Conservation (phyloP, 306 rosid species). For the Crataegus laevigata region DNA sequence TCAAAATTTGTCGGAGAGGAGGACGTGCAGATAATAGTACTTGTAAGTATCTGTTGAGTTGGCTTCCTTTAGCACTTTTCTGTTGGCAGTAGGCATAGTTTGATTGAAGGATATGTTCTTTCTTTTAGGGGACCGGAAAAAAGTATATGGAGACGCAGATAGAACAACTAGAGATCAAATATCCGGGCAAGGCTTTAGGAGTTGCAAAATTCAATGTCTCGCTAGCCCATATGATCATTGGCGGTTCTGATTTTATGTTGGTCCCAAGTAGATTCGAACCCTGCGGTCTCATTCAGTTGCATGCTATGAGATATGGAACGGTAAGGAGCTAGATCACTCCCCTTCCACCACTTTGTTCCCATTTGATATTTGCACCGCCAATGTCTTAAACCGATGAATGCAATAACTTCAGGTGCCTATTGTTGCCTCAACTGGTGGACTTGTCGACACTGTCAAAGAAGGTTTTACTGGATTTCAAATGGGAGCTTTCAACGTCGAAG, state of each 20-base stretch:
- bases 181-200: conserved; percentile 34
- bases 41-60: conserved; percentile 36
- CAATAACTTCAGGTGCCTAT: conserved; percentile 25
- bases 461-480: conserved; percentile 42
- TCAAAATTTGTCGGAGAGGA: conserved; percentile 49
- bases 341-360: background rate
- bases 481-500: conserved; percentile 34
- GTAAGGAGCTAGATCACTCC: conserved; percentile 23
- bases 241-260: conserved; percentile 34
- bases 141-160: conserved; percentile 33
- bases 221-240: conserved; percentile 39
- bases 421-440: conserved; percentile 48
- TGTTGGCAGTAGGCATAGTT: background rate
- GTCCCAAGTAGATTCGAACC: conserved; percentile 51
- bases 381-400: background rate
- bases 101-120: conserved; percentile 1
- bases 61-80: background rate
- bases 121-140: conserved; percentile 42
- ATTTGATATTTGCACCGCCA: background rate
- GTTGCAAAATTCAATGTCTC: conserved; percentile 33
- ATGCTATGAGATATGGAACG: conserved; percentile 48
- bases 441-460: conserved; percentile 46
- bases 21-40: conserved; percentile 69
- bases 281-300: conserved; percentile 49
- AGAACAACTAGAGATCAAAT: conserved; percentile 26